Percentiles rank a stretch among this genome's conserved stretches.
Conservation (phyloP, 1,284 basidiomycete species). For the Irpex sp. region DNA sequence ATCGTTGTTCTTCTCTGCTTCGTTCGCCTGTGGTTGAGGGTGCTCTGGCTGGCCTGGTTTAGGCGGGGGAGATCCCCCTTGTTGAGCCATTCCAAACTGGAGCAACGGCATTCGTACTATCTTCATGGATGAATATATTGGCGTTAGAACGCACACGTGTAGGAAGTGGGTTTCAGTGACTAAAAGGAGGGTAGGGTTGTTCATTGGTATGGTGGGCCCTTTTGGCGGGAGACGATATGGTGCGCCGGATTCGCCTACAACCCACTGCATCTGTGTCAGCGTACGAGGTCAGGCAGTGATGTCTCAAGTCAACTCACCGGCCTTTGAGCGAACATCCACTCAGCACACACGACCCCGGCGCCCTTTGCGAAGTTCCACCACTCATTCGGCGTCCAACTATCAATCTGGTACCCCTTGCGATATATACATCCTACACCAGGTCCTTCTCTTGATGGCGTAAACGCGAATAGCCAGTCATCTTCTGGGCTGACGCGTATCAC, state of each 20-base stretch:
- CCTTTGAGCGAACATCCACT: slow-evolving; percentile 58
- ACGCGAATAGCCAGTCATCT: slow-evolving; percentile 69
- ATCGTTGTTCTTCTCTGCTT: background rate
- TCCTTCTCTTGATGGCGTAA: slow-evolving; percentile 55
- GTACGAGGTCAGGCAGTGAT: background rate
- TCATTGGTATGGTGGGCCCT: slow-evolving; percentile 23
- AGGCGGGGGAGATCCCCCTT: slow-evolving; percentile 2
- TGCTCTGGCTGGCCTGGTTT: slow-evolving; percentile 6
- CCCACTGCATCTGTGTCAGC: slow-evolving; percentile 24
- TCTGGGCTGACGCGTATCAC: slow-evolving; percentile 55
- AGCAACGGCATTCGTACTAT: slow-evolving; percentile 21
- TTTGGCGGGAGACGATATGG: slow-evolving; percentile 28
- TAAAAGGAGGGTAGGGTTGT: slow-evolving; percentile 25
- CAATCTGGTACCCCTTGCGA: slow-evolving; percentile 51
- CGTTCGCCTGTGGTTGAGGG: background rate
- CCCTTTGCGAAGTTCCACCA: slow-evolving; percentile 50
- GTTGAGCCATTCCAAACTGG: slow-evolving; percentile 4
- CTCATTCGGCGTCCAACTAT: slow-evolving; percentile 60
- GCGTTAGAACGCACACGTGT: slow-evolving; percentile 23
- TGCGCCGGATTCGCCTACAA: slow-evolving; percentile 23
- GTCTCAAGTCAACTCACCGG: slow-evolving; percentile 40
- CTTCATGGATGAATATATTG: slow-evolving; percentile 16
- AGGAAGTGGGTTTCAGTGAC: slow-evolving; percentile 30
- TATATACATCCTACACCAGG: slow-evolving; percentile 66
- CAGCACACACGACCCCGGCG: slow-evolving; percentile 55